Evolutionary conservation across 78 protist genomes (phyloP), one percentile per base, ranked within the genome.

Genomic region (Dictyostelium citrinum): DNA sequence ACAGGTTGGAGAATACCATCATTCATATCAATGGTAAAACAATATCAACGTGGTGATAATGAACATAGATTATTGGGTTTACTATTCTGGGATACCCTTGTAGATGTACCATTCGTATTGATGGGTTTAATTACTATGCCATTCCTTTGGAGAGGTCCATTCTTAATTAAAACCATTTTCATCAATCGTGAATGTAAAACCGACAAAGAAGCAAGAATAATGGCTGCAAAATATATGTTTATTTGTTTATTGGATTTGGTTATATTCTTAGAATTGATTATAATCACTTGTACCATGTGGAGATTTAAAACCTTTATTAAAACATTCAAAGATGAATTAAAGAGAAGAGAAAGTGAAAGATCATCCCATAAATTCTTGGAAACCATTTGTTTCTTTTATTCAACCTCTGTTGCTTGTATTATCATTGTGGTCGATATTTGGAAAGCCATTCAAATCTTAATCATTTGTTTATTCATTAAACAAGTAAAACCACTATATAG

Each of bases 101-200:
- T 94, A 2, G 96, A 94, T 49, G 22, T 77, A 17, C 96, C 96
- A 51, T 94, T 94, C 68, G 96, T 81, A 5, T 17, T 94, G 1
- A 60, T 92, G 20, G 85, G 85, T 29, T 11, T 45, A 20, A 20
- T 84, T n/a, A 80, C 91, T 49, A 7, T 83, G 24, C 31, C 74
- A n/a, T 37, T 92, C 71, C 96, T 90, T 49, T 92, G 96, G 96
- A 82, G 96, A 81, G 95, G 95, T 45, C 29, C 61, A 14, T 81
- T 60, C 60, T 70, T 90, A 12, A 60, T 82, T 33, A 90, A 70
- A 64, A 12, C 90, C 2, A 70, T 82, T 1, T 43, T 39, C 41
- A 33, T 33, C 3, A 33, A 8, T 14, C 27, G 43, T 11, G 81
- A 68, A 17, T 33, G 43, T 31, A 60, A 68, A 24, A 45, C 74